Evolutionary conservation across 2,329 filamentous ascomycete species (phyloP).

Genomic region (Alternaria ventricosa): DNA sequence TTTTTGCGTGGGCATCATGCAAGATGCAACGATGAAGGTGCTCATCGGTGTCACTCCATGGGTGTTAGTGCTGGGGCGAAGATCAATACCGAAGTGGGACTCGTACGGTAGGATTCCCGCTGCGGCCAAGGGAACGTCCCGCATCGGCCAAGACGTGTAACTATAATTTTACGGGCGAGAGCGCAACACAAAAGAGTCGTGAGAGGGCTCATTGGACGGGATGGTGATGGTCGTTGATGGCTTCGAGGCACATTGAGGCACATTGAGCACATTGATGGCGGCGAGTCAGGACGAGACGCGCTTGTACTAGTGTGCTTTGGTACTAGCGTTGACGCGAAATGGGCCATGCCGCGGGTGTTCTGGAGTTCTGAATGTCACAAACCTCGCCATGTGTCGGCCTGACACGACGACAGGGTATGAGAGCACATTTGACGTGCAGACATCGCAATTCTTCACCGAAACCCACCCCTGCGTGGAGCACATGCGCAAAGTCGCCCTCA

Average conservation of each 20-base stretch:
- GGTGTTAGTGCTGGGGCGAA: background rate
- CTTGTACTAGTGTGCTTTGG: background rate
- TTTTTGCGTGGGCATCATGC: background rate
- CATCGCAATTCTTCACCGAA: background rate
- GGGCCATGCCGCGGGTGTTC: background rate
- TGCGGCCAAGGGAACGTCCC: background rate
- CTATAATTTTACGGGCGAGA: background rate
- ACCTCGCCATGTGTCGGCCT: background rate
- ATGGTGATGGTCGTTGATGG: conserved; percentile 1
- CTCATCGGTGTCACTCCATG: conserved; percentile 10
- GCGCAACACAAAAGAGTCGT: background rate
- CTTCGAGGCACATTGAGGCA: conserved; percentile 14
- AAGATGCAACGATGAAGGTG: background rate
- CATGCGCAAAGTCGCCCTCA: background rate
- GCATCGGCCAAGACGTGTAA: background rate
- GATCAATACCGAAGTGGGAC: background rate
- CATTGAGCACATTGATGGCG: conserved; percentile 30
- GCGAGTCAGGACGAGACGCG: background rate
- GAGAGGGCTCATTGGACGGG: background rate
- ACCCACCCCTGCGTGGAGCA: background rate
- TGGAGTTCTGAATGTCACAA: background rate
- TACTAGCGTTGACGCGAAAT: background rate
- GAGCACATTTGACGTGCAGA: background rate
- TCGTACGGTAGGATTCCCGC: background rate
- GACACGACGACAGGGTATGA: background rate